A percentile compares a stretch with the other conserved stretches of the same genome.
Conservation (phyloP, 2,329 filamentous ascomycete genomes). For the Aureobasidium namibiae region DNA sequence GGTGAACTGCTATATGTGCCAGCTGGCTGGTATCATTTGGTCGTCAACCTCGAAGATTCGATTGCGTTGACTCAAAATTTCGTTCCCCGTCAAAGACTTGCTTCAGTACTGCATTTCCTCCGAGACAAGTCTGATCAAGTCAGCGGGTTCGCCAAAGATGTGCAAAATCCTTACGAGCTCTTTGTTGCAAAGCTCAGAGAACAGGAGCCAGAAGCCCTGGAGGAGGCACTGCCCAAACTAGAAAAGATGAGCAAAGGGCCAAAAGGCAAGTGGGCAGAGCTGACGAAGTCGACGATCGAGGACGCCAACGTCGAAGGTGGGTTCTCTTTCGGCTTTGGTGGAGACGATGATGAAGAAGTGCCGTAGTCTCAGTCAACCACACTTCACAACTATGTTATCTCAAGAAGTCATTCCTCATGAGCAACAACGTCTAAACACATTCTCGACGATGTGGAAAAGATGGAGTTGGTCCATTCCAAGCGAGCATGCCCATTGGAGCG, state of each 20-base stretch:
- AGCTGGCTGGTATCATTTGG: constrained; percentile 93
- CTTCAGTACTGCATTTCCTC: constrained; percentile 70
- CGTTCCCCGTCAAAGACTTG: constrained; percentile 66
- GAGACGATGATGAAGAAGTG: constrained; percentile 36
- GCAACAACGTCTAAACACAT: too few species aligned
- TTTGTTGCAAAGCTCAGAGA: constrained; percentile 63
- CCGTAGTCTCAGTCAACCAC: constrained; percentile 8
- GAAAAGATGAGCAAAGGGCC: constrained; percentile 55
- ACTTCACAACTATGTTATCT: background rate
- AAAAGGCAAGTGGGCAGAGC: constrained; percentile 81
- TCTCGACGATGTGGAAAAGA: too few species aligned
- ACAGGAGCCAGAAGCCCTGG: constrained; percentile 58
- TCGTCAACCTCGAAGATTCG: constrained; percentile 76
- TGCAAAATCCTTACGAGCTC: constrained; percentile 63
- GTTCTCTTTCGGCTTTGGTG: constrained; percentile 56
- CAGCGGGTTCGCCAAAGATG: constrained; percentile 68
- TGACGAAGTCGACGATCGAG: constrained; percentile 53
- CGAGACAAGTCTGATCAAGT: constrained; percentile 76
- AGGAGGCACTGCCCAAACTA: constrained; percentile 56
- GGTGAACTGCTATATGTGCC: constrained; percentile 91
- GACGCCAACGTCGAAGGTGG: constrained; percentile 36
- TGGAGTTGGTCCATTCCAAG: too few species aligned
- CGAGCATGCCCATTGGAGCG: too few species aligned
- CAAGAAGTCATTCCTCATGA: background rate
- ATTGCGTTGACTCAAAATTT: constrained; percentile 95